phyloP scores from a whole-genome alignment of 2,329 filamentous ascomycete species.

The Calonectria pseudoturangicola region DNA sequence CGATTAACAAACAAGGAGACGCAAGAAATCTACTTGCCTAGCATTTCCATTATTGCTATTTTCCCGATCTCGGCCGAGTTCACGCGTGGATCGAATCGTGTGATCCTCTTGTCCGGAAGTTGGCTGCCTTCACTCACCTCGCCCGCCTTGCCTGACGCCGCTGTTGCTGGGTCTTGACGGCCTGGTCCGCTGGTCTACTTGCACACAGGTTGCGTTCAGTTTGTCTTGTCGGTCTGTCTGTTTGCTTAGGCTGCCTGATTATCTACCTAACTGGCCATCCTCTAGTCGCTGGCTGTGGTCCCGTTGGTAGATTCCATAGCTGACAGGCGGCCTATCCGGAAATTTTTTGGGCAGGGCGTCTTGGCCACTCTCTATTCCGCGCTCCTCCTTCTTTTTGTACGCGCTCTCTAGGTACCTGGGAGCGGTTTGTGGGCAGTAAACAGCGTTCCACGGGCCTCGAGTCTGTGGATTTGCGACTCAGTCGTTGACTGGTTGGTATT shows the following conservation, averaged over 20 bases:
- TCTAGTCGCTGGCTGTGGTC: constrained; percentile 13
- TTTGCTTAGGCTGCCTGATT: constrained; percentile 20
- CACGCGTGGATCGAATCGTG: constrained; percentile 1
- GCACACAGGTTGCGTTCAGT: neutral
- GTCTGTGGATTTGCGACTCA: constrained; percentile 20
- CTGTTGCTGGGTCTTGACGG: neutral
- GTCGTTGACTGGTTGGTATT: constrained; percentile 17
- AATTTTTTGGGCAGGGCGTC: neutral
- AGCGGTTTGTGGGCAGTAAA: neutral
- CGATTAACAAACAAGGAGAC: constrained; percentile 5
- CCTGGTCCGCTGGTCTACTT: neutral
- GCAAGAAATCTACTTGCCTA: neutral
- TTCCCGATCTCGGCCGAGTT: neutral
- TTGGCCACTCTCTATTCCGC: neutral
- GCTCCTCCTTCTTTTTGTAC: neutral
- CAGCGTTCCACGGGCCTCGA: neutral
- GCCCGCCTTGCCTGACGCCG: neutral
- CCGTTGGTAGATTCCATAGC: constrained; percentile 15
- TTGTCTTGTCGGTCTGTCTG: neutral
- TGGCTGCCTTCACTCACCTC: constrained; percentile 6
- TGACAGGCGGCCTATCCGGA: neutral
- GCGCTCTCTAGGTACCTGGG: neutral
- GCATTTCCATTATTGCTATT: neutral
- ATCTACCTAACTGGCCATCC: neutral
- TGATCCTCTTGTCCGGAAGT: neutral